These are phyloP conservation scores for Venturia aucupariae DNA, from an alignment of 2,329 filamentous ascomycete species.

Conservation along the genomic window DNA sequence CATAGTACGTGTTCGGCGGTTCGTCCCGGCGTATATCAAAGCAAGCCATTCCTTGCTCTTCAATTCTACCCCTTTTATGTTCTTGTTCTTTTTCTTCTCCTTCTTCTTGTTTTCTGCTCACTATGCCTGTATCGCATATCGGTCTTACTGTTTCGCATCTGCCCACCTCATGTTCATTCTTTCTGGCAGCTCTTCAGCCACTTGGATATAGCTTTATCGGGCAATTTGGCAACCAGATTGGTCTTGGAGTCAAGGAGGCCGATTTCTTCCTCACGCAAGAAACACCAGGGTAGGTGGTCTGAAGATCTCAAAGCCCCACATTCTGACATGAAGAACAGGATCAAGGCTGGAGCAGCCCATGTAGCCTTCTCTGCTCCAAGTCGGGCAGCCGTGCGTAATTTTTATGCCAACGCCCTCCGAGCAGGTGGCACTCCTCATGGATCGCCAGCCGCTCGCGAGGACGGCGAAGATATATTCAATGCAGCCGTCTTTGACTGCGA, in stretches of 20 bases:
- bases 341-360: constrained; percentile 47
- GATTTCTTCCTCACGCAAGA: constrained; percentile 58
- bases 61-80: neutral
- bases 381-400: constrained; percentile 56
- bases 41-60: neutral
- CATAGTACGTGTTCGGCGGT: neutral
- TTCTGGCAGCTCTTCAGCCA: constrained; percentile 67
- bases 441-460: constrained; percentile 44
- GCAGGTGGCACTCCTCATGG: constrained; percentile 53
- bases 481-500: constrained; percentile 65
- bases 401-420: constrained; percentile 60
- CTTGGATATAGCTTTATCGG: constrained; percentile 66
- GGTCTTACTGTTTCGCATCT: constrained; percentile 66
- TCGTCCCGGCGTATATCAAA: neutral
- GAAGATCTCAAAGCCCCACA: neutral
- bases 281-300: constrained; percentile 42
- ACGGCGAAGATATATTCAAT: constrained; percentile 49
- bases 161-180: constrained; percentile 73
- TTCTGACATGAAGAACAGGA: constrained; percentile 18
- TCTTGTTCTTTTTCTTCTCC: neutral
- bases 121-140: constrained; percentile 54
- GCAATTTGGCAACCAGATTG: constrained; percentile 50
- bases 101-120: neutral
- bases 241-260: constrained; percentile 49
- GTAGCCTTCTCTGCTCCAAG: constrained; percentile 62